Base-by-base conservation (phyloP, 2,329 filamentous ascomycete species). In the Bipolaris bicolor region DNA sequence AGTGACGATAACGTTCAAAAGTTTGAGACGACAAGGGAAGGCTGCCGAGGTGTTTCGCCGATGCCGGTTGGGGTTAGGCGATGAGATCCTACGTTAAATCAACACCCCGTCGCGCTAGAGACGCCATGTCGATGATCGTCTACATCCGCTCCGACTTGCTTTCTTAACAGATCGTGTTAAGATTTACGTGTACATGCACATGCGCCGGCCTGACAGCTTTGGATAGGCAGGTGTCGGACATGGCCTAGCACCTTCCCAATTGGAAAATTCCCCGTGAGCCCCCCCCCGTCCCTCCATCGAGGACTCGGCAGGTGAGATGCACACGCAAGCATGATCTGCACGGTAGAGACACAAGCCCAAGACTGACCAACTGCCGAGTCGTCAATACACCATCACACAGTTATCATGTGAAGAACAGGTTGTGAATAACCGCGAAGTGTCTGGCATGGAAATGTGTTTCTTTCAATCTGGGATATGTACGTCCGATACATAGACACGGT, bases 401-500 rank as follows among this genome's bases (percentile, higher is more conserved):
- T 29, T 29, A 41, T 41, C 39, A 41, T 41, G 39, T 41, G 39
- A 15, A 41, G 39, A 7, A 41, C 5, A 13, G 20, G 18, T 40
- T 41, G 15, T 41, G 39, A 41, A 29, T 29, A 11, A 41, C 16
- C 3, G 3, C 4, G 16, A 5, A 46, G 36, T 45, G 45, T 39
- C 50, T 43, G 36, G 45, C 26, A 33, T 47, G 31, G 20, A 36
- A 26, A 15, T 55, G 41, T 46, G 29, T 60, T 46, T 29, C 33
- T 57, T 63, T 61, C 33, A 55, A 50, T 55, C 24, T 36, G 50
- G 46, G 40, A 49, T 56, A 59, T 48, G 37, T 49, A 44, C 20
- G 46, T 61, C 44, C 54, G 54, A 62, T 55, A 65, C 49, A 52
- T 26, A 29, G 39, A 56, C 57, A 52, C 55, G 59, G 54, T 65